phyloP scores from a whole-genome alignment of 2,329 filamentous ascomycete genomes.

The Aspergillus udagawae region DNA sequence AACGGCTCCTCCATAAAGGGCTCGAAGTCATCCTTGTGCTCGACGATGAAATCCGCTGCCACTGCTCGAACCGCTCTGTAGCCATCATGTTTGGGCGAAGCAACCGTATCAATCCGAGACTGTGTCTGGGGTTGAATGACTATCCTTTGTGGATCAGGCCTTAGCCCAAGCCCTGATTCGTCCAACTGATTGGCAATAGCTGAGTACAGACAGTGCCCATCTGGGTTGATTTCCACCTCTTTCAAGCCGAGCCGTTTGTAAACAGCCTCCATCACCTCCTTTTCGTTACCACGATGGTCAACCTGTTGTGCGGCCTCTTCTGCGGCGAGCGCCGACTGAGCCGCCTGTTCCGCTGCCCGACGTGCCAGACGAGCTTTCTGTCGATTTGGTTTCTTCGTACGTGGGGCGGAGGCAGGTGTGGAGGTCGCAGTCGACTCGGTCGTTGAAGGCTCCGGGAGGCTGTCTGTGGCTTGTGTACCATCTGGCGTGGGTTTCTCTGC shows the following conservation, averaged over 20 bases:
- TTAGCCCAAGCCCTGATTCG: conserved; percentile 40
- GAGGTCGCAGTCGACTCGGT: neutral
- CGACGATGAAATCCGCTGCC: conserved; percentile 73
- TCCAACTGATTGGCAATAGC: conserved; percentile 81
- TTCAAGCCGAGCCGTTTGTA: conserved; percentile 62
- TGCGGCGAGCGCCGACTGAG: conserved; percentile 62
- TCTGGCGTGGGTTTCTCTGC: neutral
- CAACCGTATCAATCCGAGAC: conserved; percentile 30
- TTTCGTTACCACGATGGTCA: conserved; percentile 68
- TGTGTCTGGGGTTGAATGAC: conserved; percentile 27
- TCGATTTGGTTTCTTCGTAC: conserved; percentile 73
- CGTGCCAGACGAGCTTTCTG: conserved; percentile 89
- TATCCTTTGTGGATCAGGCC: conserved; percentile 34
- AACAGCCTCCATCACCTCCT: conserved; percentile 63
- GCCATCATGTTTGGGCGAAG: conserved; percentile 36
- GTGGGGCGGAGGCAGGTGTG: conserved; percentile 13
- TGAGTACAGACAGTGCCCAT: conserved; percentile 93
- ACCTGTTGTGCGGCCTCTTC: conserved; percentile 71
- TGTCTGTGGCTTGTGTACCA: neutral
- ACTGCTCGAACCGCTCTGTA: conserved; percentile 67
- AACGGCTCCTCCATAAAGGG: conserved; percentile 83
- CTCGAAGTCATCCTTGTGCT: conserved; percentile 73
- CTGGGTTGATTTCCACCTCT: conserved; percentile 77
- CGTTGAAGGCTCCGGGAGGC: conserved; percentile 1
- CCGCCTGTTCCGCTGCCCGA: conserved; percentile 78